Evolutionary conservation across 257 asterid species (phyloP), one percentile per base, ranked within the genome.

Genomic region (Rubia yunnanensis): DNA sequence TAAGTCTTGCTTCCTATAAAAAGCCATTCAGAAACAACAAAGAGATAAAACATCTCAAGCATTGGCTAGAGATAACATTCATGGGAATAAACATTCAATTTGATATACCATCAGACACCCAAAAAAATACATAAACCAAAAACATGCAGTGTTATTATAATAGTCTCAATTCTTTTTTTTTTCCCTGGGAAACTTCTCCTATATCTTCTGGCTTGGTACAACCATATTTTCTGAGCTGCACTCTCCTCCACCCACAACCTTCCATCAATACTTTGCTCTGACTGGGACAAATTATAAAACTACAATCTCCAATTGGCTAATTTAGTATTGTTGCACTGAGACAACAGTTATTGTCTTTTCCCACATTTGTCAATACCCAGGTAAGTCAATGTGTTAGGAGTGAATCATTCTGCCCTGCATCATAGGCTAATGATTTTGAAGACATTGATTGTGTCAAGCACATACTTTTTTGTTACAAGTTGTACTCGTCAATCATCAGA

Each of bases 1-100:
- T 86, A 68, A 92, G 83, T 80, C 96, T 84, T 23, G 85, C 97
- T 77, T 89, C 98, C 98, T 92, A 72, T 50, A 6, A 60, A 28
- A 72, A 70, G 49, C 75, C 63, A 82, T 77, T 63, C 60, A 55
- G 38, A 15, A 50, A 68, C 2, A 63, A 22, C 5, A 63, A 2
- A 49, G 67, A 30, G 9, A 35, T 31, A 24, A 24, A 6, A 32
- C 71, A 76, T 35, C 22, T 35, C 22, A 28, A 26, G 72, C 10
- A 65, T 27, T 52, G 23, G 15, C 6, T 10, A 32, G 63, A 34
- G n/a, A 46, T 32, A 44, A 28, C 46, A 39, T 5, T 18, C 31
- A 53, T n/a, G 31, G 5, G 53, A 50, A 23, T 34, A 60, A 5
- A 11, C 24, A 17, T 56, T 28, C 22, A 68, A 24, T n/a, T 18